Percentiles rank a stretch among this genome's conserved stretches.
Evolutionary conservation across 2,329 filamentous ascomycete genomes (phyloP).

Genomic region (Taxawa tesnikishii): DNA sequence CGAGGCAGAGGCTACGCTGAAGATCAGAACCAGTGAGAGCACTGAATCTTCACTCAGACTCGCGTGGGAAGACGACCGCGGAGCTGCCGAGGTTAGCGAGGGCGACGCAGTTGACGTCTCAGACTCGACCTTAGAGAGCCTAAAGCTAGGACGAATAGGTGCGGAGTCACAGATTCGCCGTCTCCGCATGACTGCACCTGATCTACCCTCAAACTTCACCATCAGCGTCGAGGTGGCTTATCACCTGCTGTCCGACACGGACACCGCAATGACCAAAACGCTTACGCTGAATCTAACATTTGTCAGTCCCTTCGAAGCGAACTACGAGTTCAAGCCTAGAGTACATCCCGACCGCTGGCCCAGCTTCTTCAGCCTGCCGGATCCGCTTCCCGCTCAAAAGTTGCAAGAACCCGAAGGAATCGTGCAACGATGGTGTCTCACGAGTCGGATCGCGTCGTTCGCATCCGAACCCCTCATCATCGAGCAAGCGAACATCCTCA

Average conservation of each 20-base stretch:
- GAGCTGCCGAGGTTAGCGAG: constrained; percentile 5
- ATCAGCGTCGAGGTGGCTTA: constrained; percentile 66
- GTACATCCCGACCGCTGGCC: constrained; percentile 75
- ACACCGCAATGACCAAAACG: constrained; percentile 68
- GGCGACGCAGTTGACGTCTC: constrained; percentile 6
- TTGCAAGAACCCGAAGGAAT: constrained; percentile 45
- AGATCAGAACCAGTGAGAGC: constrained; percentile 30
- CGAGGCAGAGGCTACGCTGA: constrained; percentile 58
- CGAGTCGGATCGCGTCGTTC: constrained; percentile 62
- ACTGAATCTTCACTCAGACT: constrained; percentile 6
- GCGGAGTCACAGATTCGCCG: constrained; percentile 5
- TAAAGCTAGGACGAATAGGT: neutral
- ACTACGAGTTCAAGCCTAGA: constrained; percentile 73
- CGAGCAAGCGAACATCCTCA: constrained; percentile 51
- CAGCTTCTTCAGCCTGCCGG: constrained; percentile 58
- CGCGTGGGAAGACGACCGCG: constrained; percentile 13
- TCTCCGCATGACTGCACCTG: constrained; percentile 25
- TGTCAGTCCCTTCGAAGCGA: constrained; percentile 78
- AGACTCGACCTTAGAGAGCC: constrained; percentile 1
- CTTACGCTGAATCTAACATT: constrained; percentile 58
- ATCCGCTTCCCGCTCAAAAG: constrained; percentile 15
- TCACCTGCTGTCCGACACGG: constrained; percentile 63
- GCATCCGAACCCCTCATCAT: constrained; percentile 51
- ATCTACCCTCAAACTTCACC: constrained; percentile 45
- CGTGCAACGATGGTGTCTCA: constrained; percentile 68